phyloP scores from a whole-genome alignment of 1,284 basidiomycete genomes.

The Trametes pubescens region DNA sequence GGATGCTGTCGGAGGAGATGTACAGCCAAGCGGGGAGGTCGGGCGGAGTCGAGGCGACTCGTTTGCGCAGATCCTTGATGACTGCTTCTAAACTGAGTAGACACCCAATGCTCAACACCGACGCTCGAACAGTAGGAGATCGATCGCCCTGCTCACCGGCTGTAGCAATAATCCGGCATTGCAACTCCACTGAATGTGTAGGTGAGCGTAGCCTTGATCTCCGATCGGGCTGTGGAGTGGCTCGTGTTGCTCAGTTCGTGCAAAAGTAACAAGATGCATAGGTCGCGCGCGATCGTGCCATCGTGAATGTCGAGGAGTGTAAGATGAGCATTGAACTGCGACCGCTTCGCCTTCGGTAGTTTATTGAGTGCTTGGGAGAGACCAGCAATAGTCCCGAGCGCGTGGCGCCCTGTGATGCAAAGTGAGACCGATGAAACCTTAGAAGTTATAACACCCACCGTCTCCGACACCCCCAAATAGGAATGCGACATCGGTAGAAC shows the following conservation, averaged over 20 bases:
- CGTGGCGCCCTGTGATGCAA: conserved; percentile 27
- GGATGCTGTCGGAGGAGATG: conserved; percentile 14
- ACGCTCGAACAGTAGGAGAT: neutral
- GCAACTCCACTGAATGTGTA: conserved; percentile 15
- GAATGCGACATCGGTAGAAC: conserved; percentile 22
- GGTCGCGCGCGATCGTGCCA: conserved; percentile 36
- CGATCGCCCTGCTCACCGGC: conserved; percentile 1
- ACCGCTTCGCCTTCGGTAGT: conserved; percentile 20
- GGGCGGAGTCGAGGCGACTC: neutral
- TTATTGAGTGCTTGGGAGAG: conserved; percentile 25
- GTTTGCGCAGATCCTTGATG: neutral
- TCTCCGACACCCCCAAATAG: conserved; percentile 36
- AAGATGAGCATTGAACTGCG: conserved; percentile 32
- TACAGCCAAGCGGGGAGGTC: conserved; percentile 19
- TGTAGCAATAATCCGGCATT: conserved; percentile 24
- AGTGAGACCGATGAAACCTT: neutral
- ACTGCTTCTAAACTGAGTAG: neutral
- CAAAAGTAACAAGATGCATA: conserved; percentile 35
- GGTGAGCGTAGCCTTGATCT: conserved; percentile 25
- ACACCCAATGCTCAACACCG: neutral
- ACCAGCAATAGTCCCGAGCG: conserved; percentile 33
- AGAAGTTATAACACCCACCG: conserved; percentile 14
- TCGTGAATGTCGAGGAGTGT: conserved; percentile 41
- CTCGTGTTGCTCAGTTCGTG: conserved; percentile 25
- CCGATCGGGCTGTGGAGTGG: neutral